Conservation (phyloP, 1,284 basidiomycete genomes). For the Papiliotrema fonsecae region DNA sequence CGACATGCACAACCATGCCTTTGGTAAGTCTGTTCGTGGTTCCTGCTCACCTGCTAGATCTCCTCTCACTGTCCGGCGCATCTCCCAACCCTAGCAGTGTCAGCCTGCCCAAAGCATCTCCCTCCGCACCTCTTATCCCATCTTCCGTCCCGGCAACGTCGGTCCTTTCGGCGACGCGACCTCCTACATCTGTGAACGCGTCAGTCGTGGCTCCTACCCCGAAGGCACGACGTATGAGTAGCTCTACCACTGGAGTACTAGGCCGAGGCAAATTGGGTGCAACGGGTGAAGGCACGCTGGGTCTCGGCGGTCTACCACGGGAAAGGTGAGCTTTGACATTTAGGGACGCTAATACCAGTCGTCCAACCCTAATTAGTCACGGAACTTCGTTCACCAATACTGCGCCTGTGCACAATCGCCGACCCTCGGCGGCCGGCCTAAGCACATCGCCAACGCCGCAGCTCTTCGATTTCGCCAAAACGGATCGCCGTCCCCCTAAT, state of each 20-base stretch:
- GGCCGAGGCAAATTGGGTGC: slow-evolving; percentile 41
- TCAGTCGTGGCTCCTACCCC: slow-evolving; percentile 7
- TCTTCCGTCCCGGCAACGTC: slow-evolving; percentile 35
- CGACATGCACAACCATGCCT: slow-evolving; percentile 44
- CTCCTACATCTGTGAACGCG: slow-evolving; percentile 9
- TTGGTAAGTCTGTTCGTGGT: slow-evolving; percentile 27
- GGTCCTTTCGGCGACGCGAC: slow-evolving; percentile 34
- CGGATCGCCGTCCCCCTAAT: slow-evolving; percentile 29
- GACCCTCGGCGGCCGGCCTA: slow-evolving; percentile 20
- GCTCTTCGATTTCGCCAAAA: slow-evolving; percentile 44
- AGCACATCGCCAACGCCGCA: slow-evolving; percentile 32
- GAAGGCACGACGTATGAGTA: slow-evolving; percentile 39
- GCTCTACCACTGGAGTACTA: slow-evolving; percentile 42
- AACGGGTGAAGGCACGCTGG: slow-evolving; percentile 23
- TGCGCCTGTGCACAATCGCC: slow-evolving; percentile 25
- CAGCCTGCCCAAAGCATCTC: slow-evolving; percentile 12
- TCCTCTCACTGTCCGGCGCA: slow-evolving; percentile 30
- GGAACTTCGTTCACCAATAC: slow-evolving; percentile 19
- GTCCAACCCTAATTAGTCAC: slow-evolving; percentile 16
- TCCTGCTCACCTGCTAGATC: slow-evolving; percentile 21
- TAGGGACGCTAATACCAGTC: slow-evolving; percentile 9
- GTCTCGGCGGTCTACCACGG: slow-evolving; percentile 17
- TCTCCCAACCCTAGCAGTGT: slow-evolving; percentile 5
- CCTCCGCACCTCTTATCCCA: slow-evolving; percentile 18
- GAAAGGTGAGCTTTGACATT: slow-evolving; percentile 29